These are phyloP conservation scores for Penicillium canescens DNA, from an alignment of 495 filamentous ascomycete species.

Conservation along the genomic window DNA sequence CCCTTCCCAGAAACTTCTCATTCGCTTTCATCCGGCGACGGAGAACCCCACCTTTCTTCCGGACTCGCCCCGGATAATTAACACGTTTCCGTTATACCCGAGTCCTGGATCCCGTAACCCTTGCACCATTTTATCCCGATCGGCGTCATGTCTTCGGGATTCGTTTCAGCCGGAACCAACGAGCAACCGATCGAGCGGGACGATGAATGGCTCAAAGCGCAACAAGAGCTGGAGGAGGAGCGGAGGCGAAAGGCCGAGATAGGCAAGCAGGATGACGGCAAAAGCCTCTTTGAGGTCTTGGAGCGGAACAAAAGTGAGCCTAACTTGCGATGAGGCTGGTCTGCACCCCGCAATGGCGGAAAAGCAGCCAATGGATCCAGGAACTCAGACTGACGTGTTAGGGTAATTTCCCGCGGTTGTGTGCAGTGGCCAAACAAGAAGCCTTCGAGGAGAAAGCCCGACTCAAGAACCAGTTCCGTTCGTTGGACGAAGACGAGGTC, in stretches of 20 bases:
- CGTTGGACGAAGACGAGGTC: constrained; percentile 90
- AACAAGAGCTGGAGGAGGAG: constrained; percentile 73
- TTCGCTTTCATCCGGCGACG: not conserved
- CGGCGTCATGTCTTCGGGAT: constrained; percentile 74
- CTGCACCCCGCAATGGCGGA: not conserved
- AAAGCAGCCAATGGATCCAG: not conserved
- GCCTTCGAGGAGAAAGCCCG: constrained; percentile 89
- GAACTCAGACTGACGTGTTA: constrained; percentile 6
- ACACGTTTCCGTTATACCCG: constrained; percentile 16
- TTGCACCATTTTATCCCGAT: constrained; percentile 12
- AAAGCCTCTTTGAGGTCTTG: constrained; percentile 81
- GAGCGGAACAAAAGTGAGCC: constrained; percentile 90
- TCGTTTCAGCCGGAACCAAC: constrained; percentile 82
- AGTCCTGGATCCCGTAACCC: constrained; percentile 3
- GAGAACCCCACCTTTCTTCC: not conserved
- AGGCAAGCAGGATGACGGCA: constrained; percentile 59
- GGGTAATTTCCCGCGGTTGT: constrained; percentile 35
- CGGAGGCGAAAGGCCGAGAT: constrained; percentile 59
- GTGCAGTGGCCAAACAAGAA: constrained; percentile 90
- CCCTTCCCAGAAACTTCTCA: constrained; percentile 16
- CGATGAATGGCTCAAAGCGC: constrained; percentile 76
- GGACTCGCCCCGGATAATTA: constrained; percentile 18
- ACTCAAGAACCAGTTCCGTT: constrained; percentile 90
- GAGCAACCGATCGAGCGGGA: constrained; percentile 60
- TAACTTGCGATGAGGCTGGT: not conserved